phyloP scores from a whole-genome alignment of 73 alveolate species.

The Breviolum minutum region DNA sequence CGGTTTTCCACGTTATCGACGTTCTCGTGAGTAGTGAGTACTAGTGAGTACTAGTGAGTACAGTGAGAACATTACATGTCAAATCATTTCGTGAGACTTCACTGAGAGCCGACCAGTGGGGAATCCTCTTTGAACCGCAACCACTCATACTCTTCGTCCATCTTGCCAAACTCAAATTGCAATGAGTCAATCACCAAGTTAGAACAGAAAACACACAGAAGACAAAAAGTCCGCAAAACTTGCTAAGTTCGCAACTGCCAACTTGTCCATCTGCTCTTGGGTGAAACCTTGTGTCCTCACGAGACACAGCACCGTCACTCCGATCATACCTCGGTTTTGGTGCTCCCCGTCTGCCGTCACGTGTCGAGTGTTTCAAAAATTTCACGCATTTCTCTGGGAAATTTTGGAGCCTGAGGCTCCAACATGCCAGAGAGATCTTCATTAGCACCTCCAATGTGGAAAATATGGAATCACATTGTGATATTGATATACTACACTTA shows the following conservation, averaged over 20 bases:
- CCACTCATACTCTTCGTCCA: conserved; percentile 58
- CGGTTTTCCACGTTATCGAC: too few species aligned
- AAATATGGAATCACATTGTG: too few species aligned
- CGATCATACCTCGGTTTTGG: conserved; percentile 13
- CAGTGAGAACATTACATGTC: too few species aligned
- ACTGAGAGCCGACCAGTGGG: conserved; percentile 21
- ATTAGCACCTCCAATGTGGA: conserved; percentile 21
- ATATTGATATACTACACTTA: neutral
- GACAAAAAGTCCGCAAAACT: too few species aligned
- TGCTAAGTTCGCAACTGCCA: neutral
- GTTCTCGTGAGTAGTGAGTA: too few species aligned
- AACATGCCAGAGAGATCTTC: conserved; percentile 6
- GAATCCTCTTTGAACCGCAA: conserved; percentile 93
- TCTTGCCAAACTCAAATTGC: neutral
- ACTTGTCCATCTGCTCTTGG: conserved; percentile 35
- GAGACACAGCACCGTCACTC: conserved; percentile 28
- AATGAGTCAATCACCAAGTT: too few species aligned
- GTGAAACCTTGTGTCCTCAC: conserved; percentile 36
- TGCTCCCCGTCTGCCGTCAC: neutral
- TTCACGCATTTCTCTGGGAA: neutral
- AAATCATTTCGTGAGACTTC: neutral
- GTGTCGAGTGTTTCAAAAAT: neutral
- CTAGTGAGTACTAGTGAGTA: too few species aligned
- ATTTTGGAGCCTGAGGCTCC: neutral
- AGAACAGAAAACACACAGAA: too few species aligned